Evolutionary conservation across 768 basidiomycete species (phyloP), one percentile per base, ranked within the genome.

Genomic region (Leucocoprinus leucothites): DNA sequence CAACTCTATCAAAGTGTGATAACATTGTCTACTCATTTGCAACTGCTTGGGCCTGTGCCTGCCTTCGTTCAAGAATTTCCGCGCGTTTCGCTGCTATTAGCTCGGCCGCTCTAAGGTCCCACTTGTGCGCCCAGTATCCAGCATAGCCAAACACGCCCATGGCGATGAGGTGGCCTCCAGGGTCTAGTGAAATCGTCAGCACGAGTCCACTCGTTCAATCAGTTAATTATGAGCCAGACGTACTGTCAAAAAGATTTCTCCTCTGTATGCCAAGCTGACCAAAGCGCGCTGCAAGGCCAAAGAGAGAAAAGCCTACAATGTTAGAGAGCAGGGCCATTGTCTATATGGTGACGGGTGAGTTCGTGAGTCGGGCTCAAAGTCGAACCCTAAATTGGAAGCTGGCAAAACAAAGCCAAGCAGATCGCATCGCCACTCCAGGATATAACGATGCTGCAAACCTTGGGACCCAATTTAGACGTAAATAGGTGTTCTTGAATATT

Each of bases 211-310:
- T 49, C 43, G 47, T 48, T 13, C 34, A 51, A 42, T 53, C n/a
- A 19, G 24, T 48, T n/a, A 47, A 25, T 25, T 48, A 11, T 28
- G 22, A 35, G 3, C 13, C 25, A 53, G 19, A 81, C 92, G 68
- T 66, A 95, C 94, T 91, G 44, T 84, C 79, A 70, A 89, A 82
- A 57, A 94, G 78, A 65, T 85, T 84, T 64, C 88, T 79, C 66
- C 80, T 85, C 70, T 92, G 87, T 64, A 97, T 88, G 51, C 87
- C 88, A 21, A 97, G 84, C 72, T 95, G 93, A 63, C 90, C 91
- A 57, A 93, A 76, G 57, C 94, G 81, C 18, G 87, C 85, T 19
- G 86, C 85, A 56, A 97, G 86, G 41, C 94, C 94, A 65, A 93
- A 87, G 54, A 80, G 69, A 2, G 90, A 88, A 71, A 91, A 91